Conservation (phyloP, 2,329 filamentous ascomycete species). For the Aureobasidium uvarum region DNA sequence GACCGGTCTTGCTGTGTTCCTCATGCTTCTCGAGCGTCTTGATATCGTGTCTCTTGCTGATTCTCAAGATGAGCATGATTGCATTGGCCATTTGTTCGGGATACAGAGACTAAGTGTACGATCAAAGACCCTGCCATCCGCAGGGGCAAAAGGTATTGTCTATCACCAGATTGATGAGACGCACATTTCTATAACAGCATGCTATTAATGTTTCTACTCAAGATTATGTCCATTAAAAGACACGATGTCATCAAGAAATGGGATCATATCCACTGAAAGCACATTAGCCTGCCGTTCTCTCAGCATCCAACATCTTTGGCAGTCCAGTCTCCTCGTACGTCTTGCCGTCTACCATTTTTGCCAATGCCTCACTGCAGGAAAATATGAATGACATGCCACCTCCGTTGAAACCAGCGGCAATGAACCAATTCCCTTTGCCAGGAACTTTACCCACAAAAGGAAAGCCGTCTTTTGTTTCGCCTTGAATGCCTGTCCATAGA, state of each 20-base stretch:
- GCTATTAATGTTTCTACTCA: too few relatives aligned
- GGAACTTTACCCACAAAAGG: slow-evolving; percentile 50
- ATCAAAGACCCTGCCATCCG: too few relatives aligned
- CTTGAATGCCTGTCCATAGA: slow-evolving; percentile 53
- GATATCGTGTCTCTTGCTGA: too few relatives aligned
- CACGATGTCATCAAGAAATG: not conserved
- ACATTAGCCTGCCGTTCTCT: slow-evolving; percentile 25
- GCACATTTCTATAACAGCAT: too few relatives aligned
- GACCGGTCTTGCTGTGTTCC: too few relatives aligned
- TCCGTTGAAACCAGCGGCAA: slow-evolving; percentile 62
- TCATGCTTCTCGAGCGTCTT: too few relatives aligned
- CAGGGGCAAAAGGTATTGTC: too few relatives aligned
- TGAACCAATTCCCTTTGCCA: slow-evolving; percentile 50
- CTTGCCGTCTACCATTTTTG: slow-evolving; percentile 50
- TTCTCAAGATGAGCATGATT: too few relatives aligned
- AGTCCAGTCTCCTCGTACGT: slow-evolving; percentile 49
- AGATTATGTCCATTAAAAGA: not conserved
- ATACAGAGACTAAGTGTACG: too few relatives aligned
- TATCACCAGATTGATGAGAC: too few relatives aligned
- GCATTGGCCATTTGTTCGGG: too few relatives aligned
- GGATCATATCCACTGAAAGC: not conserved
- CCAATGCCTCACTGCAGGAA: slow-evolving; percentile 58
- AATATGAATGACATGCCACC: slow-evolving; percentile 46
- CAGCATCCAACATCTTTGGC: slow-evolving; percentile 52
- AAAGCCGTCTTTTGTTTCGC: slow-evolving; percentile 50